A percentile compares a stretch with the other conserved stretches of the same genome.
These are phyloP conservation scores for Ganoderma multipileum DNA, from an alignment of 1,284 basidiomycete species.

Conservation along the genomic window DNA sequence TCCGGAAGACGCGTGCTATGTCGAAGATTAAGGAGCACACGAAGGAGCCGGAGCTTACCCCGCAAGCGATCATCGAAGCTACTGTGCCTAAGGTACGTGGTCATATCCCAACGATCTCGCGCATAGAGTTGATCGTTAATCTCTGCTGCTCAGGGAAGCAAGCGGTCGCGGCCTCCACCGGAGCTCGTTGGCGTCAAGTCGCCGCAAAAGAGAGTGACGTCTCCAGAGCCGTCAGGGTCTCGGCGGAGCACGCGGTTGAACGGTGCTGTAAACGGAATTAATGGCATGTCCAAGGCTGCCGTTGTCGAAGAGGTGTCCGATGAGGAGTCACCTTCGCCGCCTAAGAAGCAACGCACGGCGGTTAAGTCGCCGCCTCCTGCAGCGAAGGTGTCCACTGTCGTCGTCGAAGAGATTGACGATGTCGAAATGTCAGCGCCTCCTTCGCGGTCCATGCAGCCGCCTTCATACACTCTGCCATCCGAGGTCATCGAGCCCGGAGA, in stretches of 20 bases:
- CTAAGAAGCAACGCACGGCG: slow-evolving; percentile 47
- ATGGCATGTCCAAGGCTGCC: slow-evolving; percentile 14
- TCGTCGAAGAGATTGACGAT: slow-evolving; percentile 43
- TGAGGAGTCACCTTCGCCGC: slow-evolving; percentile 42
- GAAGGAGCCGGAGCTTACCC: slow-evolving; percentile 48
- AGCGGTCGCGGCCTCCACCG: slow-evolving; percentile 69
- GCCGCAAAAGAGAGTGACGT: slow-evolving; percentile 25
- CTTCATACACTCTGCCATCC: slow-evolving; percentile 38
- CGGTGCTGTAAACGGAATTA: slow-evolving; percentile 29
- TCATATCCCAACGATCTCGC: slow-evolving; percentile 6
- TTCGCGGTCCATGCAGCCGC: slow-evolving; percentile 9
- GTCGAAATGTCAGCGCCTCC: slow-evolving; percentile 34
- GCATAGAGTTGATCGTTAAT: slow-evolving; percentile 4
- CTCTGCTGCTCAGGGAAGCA: slow-evolving; percentile 60
- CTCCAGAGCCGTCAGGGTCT: slow-evolving; percentile 23
- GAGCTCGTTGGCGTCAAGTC: slow-evolving; percentile 39
- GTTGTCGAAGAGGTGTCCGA: slow-evolving; percentile 38
- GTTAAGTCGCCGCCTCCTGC: slow-evolving; percentile 9
- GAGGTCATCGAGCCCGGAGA: slow-evolving; percentile 49
- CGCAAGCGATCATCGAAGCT: slow-evolving; percentile 73
- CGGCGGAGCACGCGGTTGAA: slow-evolving; percentile 36
- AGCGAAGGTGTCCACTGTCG: slow-evolving; percentile 23
- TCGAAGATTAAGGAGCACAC: slow-evolving; percentile 40
- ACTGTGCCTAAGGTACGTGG: slow-evolving; percentile 69
- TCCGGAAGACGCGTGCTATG: slow-evolving; percentile 33